Conservation (phyloP, 805 yeast species). For the Metschnikowia drakensbergensis region DNA sequence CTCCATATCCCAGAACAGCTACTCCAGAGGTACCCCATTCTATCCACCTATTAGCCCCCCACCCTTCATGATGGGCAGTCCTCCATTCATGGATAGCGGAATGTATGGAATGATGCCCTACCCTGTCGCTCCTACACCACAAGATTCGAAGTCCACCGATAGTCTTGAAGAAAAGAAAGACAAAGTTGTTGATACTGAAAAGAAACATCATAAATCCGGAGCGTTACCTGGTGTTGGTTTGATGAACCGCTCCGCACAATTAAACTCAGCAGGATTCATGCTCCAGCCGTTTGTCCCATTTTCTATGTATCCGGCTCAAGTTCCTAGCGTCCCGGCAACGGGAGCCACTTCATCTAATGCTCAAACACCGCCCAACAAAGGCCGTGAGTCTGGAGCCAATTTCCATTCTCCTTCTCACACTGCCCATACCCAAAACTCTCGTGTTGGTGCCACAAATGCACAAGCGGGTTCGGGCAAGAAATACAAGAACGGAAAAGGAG, state of each 20-base stretch:
- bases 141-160: constrained; percentile 11
- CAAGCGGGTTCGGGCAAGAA: constrained; percentile 10
- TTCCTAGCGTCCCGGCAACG: constrained; percentile 8
- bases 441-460: constrained; percentile 2
- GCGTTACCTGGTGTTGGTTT: constrained; percentile 32
- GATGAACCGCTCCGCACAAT: constrained; percentile 25
- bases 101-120: constrained; percentile 32
- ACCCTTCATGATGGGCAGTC: constrained; percentile 37
- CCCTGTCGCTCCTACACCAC: constrained; percentile 12
- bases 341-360: neutral
- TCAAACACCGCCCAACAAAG: neutral
- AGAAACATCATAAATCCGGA: constrained; percentile 10
- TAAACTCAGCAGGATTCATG: constrained; percentile 33
- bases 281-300: constrained; percentile 52
- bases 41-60: constrained; percentile 37
- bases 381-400: neutral
- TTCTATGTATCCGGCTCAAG: constrained; percentile 28
- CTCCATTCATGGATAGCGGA: constrained; percentile 35
- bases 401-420: neutral
- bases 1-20: constrained; percentile 27
- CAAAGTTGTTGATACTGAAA: constrained; percentile 7
- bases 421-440: neutral
- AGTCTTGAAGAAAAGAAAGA: constrained; percentile 1
- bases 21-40: constrained; percentile 29
- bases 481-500: constrained; percentile 11